Evolutionary conservation across 2,329 filamentous ascomycete species (phyloP).

Genomic region (Aspergillus aculeatinus): DNA sequence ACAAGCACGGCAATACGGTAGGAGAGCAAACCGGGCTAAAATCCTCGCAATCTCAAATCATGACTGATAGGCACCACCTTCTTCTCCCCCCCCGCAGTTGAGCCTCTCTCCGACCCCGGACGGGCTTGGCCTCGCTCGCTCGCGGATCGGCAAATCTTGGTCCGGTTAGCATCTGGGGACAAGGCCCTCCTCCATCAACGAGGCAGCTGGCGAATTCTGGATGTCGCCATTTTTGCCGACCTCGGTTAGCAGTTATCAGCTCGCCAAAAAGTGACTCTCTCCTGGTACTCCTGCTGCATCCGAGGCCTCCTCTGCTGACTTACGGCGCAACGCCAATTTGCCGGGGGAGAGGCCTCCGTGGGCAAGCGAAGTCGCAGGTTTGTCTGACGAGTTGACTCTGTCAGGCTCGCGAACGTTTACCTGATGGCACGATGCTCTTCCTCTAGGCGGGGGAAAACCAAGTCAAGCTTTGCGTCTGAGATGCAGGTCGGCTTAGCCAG

Average conservation of each 20-base stretch:
- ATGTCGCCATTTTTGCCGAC: constrained; percentile 3
- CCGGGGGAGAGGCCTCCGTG: not conserved
- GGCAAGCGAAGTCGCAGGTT: not conserved
- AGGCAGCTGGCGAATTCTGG: not conserved
- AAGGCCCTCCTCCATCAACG: not conserved
- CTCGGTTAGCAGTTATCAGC: constrained; percentile 1
- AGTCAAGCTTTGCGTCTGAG: not conserved
- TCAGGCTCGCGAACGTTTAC: not conserved
- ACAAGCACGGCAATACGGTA: not conserved
- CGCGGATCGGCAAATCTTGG: constrained; percentile 15
- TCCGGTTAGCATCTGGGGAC: not conserved
- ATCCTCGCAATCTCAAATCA: constrained; percentile 17
- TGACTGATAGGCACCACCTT: not conserved
- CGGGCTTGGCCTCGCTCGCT: constrained; percentile 6
- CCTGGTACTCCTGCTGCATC: not conserved
- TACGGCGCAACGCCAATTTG: not conserved
- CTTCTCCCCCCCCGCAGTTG: constrained; percentile 12
- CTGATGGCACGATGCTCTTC: not conserved
- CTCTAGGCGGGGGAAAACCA: not conserved
- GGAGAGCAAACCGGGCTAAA: not conserved
- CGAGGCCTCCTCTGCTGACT: not conserved
- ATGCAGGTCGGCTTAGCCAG: not conserved
- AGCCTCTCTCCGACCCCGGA: constrained; percentile 18
- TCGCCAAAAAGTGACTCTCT: not conserved
- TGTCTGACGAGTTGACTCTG: not conserved